A percentile compares a stretch with the other conserved stretches of the same genome.
phyloP scores from a whole-genome alignment of 139 green algal genomes.

The Spirogloea muscicola region DNA sequence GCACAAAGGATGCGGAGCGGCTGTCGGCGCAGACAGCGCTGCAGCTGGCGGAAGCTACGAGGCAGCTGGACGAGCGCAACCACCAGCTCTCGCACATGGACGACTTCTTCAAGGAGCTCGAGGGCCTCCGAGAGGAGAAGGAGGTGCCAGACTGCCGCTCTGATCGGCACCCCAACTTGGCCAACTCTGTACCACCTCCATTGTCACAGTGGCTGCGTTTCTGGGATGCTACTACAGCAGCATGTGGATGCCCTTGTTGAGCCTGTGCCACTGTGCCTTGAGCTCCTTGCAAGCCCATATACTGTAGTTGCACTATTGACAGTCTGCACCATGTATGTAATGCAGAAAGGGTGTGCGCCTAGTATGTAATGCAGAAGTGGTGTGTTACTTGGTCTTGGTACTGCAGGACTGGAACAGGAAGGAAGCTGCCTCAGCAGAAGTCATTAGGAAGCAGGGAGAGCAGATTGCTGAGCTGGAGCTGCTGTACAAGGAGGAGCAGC shows the following conservation, averaged over 20 bases:
- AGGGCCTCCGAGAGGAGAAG: slow-evolving; percentile 89
- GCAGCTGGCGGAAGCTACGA: slow-evolving; percentile 32
- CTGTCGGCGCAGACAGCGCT: background rate
- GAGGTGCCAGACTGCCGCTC: no score
- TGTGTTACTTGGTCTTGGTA: background rate
- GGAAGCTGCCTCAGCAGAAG: slow-evolving; percentile 65
- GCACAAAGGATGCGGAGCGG: slow-evolving; percentile 11
- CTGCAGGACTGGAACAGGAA: slow-evolving; percentile 79
- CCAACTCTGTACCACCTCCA: no score
- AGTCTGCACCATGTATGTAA: no score
- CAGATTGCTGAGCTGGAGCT: slow-evolving; percentile 88
- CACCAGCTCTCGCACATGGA: slow-evolving; percentile 42
- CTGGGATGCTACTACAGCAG: no score
- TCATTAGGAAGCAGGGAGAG: slow-evolving; percentile 79
- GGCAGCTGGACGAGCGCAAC: slow-evolving; percentile 45
- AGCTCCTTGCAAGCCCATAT: no score
- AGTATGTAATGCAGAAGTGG: no score
- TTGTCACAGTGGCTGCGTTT: no score
- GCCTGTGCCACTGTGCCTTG: no score
- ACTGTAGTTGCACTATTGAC: no score
- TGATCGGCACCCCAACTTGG: no score
- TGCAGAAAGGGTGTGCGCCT: no score
- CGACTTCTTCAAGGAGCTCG: slow-evolving; percentile 70
- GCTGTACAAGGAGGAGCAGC: slow-evolving; percentile 84
- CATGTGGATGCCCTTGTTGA: no score